Percentiles rank a stretch among this genome's conserved stretches.
phyloP scores from a whole-genome alignment of 2,329 filamentous ascomycete species.

The Sordariomycetes sp. region DNA sequence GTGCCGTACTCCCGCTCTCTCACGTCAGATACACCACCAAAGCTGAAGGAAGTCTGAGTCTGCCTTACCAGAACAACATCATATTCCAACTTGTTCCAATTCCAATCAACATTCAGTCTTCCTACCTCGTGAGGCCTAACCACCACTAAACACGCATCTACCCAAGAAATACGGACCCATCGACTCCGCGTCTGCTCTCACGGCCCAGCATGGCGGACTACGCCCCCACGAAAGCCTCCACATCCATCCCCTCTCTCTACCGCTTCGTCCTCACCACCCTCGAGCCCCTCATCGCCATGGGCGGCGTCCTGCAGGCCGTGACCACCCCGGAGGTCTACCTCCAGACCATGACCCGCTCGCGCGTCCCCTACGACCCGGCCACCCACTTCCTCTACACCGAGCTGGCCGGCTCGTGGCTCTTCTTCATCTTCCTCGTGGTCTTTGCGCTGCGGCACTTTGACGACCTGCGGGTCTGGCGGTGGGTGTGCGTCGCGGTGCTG shows the following conservation, averaged over 20 bases:
- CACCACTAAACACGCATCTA: not conserved
- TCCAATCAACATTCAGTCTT: not conserved
- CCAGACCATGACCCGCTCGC: constrained; percentile 3
- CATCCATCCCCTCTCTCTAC: not conserved
- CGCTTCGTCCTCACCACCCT: not conserved
- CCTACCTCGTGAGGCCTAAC: not conserved
- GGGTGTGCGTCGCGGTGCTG: constrained; percentile 5
- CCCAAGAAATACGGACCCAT: not conserved
- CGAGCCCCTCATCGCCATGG: not conserved
- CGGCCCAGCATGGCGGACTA: not conserved
- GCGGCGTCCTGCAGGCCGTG: not conserved
- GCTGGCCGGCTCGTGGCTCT: constrained; percentile 6
- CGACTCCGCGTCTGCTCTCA: not conserved
- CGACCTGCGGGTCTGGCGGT: constrained; percentile 6
- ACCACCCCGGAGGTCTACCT: not conserved
- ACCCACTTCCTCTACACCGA: constrained; percentile 6
- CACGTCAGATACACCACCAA: too few species aligned
- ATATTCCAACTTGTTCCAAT: too few species aligned
- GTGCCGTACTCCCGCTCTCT: too few species aligned
- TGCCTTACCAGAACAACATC: too few species aligned
- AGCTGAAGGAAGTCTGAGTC: too few species aligned
- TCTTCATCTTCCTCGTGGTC: constrained; percentile 5
- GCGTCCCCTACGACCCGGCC: not conserved
- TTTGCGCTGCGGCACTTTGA: not conserved
- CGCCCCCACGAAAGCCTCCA: not conserved